Evolutionary conservation across 257 asterid species (phyloP), one percentile per base, ranked within the genome.

Genomic region (Perilla frutescens): DNA sequence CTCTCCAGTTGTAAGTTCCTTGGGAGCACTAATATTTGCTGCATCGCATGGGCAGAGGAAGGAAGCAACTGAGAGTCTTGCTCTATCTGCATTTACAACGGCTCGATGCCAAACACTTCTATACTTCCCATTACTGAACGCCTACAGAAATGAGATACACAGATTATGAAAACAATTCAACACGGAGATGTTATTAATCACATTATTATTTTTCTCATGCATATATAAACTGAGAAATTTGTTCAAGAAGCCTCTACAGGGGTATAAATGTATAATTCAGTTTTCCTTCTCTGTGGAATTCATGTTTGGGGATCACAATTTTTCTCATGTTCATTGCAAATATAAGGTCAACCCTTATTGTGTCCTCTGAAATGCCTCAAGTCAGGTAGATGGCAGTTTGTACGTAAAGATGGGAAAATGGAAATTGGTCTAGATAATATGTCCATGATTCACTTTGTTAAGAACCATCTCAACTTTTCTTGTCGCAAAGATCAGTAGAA

Each of bases 41-140:
- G 69, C 69, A 56, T 93, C 83, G 7, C 91, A 82, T 0, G 98
- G 98, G 74, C 97, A 91, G 32, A 93, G 92, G 81, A 93, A 91
- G 2, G 98, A 93, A 65, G 97, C 97, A 40, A 93, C 81, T 0
- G 98, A 93, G 51, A 93, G 76, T 40, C 98, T 80, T 34, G 91
- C 60, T n/a, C 67, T 79, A 36, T 88, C 85, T 0, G 91, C 78
- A 71, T 93, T 93, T 13, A 93, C 98, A 1, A 88, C 72, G 2
- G 97, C 98, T 43, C 98, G 82, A 62, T 93, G 98, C 96, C 98
- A 88, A 41, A 93, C 91, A 4, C 98, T 93, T 58, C 76, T 91
- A 78, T 93, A 93, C 65, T 79, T 80, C 13, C 97, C 97, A 4
- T 93, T 93, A 26, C 97, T 91, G 36, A 91, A 74, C 1, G 98